Evolutionary conservation across 371 early-diverging fungal species (phyloP), one percentile per base, ranked within the genome.

Genomic region (Chytridium lagenaria): DNA sequence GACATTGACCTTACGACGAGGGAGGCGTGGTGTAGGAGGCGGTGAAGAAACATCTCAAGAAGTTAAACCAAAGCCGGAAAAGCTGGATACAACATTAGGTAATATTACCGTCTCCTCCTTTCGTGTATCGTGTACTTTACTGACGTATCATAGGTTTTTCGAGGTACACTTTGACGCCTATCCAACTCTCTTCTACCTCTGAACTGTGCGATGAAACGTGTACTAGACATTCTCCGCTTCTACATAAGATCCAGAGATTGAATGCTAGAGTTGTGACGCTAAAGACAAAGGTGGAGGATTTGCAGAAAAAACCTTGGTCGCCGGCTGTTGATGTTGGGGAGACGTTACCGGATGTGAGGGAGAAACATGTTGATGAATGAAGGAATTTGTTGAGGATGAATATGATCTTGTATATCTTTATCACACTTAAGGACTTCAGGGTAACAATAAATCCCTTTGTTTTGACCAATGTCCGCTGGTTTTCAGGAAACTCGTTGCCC

Each of bases 201-300:
- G 66, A 66, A 19, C 19, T 66, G 40, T 66, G 66, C 66, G 26
- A 38, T 15, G 66, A 66, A 3, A 30, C 23, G 15, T 66, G 66
- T 44, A 66, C 66, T 7, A 5, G 44, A 2, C 66, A 66, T 37
- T 66, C 66, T 10, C 66, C 66, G 5, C 44, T 66, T 26, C 66
- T 66, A 3, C 66, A 66, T 28, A 66, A 66, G 28, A 66, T 66
- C 28, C 66, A 66, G 66, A 30, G 44, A 44, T 28, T 66, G 5
- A 66, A 44, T 28, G 2, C 39, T 1, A 38, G 34, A 44, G 66
- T 66, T 22, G n/a, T 26, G 3, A 23, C 38, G 5, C 30, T 66
- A 30, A 66, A 66, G 44, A 66, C n/a, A 2, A 66, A 66, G 66
- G 66, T 66, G 66, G 66, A 66, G 66, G 66, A 66, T 66, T 33